These are phyloP conservation scores for Wallacemonas rigidus DNA, from an alignment of 208 protist genomes.

Conservation along the genomic window DNA sequence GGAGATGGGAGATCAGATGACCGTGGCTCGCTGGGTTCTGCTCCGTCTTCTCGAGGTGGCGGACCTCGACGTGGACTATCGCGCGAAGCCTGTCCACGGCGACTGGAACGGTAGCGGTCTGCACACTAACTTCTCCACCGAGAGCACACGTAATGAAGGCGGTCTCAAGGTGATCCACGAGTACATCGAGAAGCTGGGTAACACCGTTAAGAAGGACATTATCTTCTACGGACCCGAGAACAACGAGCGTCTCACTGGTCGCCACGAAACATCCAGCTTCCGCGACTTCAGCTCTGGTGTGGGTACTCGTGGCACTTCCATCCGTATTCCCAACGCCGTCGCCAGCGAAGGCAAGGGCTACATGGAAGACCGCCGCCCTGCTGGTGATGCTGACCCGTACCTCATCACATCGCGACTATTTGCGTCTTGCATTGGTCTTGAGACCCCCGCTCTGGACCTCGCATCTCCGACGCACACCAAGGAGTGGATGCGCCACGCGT, in stretches of 20 bases:
- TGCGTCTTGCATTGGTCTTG: conserved; percentile 66
- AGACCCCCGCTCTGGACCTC: conserved; percentile 59
- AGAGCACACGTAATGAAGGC: conserved; percentile 78
- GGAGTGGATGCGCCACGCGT: conserved; percentile 72
- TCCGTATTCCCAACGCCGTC: conserved; percentile 95
- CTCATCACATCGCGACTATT: conserved; percentile 94
- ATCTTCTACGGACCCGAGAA: conserved; percentile 88
- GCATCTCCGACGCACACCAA: conserved; percentile 52
- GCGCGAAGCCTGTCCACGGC: conserved; percentile 94
- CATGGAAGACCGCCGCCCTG: conserved; percentile 97
- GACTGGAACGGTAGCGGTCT: conserved; percentile 98
- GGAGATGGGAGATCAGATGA: conserved; percentile 95
- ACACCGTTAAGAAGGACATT: conserved; percentile 82
- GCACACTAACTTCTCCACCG: conserved; percentile 98
- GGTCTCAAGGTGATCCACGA: conserved; percentile 77
- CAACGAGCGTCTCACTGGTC: conserved; percentile 82
- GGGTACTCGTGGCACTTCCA: conserved; percentile 92
- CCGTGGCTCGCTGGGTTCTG: conserved; percentile 92
- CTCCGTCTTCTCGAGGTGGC: conserved; percentile 75
- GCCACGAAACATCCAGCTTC: conserved; percentile 84
- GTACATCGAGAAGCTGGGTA: conserved; percentile 71
- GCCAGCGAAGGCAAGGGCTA: conserved; percentile 93
- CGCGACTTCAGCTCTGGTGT: conserved; percentile 79
- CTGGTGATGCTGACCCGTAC: conserved; percentile 97
- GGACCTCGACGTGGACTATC: conserved; percentile 79